Conservation (phyloP, 2,329 filamentous ascomycete species). For the Cadophora malorum region DNA sequence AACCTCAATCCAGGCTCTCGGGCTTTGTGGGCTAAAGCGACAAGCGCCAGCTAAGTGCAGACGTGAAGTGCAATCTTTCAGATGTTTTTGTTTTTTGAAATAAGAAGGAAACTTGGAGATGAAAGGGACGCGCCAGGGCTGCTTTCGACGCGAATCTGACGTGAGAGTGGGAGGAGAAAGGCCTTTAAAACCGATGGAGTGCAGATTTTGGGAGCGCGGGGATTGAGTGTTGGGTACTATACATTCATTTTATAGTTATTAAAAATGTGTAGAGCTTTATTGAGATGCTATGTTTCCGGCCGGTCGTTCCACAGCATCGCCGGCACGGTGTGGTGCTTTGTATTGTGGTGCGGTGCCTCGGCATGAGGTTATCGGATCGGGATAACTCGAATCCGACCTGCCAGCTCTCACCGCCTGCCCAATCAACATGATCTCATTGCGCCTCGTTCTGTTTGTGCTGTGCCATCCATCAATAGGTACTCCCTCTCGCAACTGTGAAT, state of each 20-base stretch:
- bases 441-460: slow-evolving; percentile 17
- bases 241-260: too few species aligned
- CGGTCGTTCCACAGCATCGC: too few species aligned
- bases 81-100: too few species aligned
- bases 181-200: neutral
- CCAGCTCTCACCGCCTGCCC: neutral
- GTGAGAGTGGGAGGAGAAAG: neutral
- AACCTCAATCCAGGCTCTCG: neutral
- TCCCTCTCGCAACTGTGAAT: neutral
- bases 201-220: neutral
- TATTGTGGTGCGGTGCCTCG: neutral
- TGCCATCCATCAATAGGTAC: neutral
- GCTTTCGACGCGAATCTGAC: neutral
- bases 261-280: too few species aligned
- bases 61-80: too few species aligned
- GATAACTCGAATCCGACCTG: neutral
- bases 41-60: too few species aligned
- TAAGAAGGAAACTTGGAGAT: too few species aligned
- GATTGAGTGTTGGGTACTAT: too few species aligned
- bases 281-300: too few species aligned
- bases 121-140: too few species aligned
- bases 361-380: slow-evolving; percentile 6
- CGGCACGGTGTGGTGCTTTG: too few species aligned
- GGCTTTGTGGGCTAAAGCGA: too few species aligned
- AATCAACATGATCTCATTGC: slow-evolving; percentile 10